phyloP scores from a whole-genome alignment of 805 yeast genomes.

The Blastobotrys terrestris region DNA sequence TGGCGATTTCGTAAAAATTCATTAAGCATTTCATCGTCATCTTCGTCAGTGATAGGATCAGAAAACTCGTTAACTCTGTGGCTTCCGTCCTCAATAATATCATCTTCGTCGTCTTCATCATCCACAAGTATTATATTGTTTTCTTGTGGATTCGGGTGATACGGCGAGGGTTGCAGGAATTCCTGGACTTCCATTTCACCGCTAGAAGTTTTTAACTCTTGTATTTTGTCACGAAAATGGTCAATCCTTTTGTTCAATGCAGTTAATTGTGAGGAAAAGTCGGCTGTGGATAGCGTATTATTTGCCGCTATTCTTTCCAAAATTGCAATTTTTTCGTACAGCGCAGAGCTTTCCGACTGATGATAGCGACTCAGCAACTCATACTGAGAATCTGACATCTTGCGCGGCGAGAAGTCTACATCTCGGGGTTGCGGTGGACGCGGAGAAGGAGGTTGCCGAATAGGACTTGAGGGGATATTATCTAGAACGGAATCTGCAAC shows the following conservation, averaged over 20 bases:
- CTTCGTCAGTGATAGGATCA: not conserved
- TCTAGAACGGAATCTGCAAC: not conserved
- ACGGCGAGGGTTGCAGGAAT: not conserved
- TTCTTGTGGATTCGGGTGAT: not conserved
- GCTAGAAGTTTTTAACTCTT: not conserved
- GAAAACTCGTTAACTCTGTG: not conserved
- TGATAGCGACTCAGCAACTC: not conserved
- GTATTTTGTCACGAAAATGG: not conserved
- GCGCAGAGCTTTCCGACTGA: not conserved
- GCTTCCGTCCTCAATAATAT: not conserved
- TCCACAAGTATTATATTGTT: not conserved
- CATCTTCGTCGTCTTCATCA: not conserved
- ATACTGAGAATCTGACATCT: not conserved
- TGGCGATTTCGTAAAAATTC: not conserved
- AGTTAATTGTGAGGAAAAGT: not conserved
- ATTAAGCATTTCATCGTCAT: not conserved
- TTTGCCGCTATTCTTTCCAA: not conserved
- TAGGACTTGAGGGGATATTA: not conserved
- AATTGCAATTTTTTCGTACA: not conserved
- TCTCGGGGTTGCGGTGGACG: no score
- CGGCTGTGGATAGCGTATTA: not conserved
- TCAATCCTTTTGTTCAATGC: not conserved
- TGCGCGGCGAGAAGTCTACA: not conserved
- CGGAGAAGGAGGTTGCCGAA: no score
- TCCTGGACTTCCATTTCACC: not conserved